These are phyloP conservation scores for Zalaria obscura DNA, from an alignment of 2,329 filamentous ascomycete genomes.

Conservation along the genomic window DNA sequence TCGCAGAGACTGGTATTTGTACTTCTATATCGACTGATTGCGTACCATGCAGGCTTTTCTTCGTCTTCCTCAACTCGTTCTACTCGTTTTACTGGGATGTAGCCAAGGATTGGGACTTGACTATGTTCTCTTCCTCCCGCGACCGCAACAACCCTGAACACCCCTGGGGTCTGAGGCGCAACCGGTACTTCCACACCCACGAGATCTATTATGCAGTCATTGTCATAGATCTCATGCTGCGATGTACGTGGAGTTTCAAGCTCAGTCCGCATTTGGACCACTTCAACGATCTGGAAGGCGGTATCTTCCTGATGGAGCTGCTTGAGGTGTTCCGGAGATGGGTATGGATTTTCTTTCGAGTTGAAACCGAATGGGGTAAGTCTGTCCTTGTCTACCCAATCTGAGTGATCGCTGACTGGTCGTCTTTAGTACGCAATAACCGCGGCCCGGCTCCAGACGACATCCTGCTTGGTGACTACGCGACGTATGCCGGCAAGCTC, in stretches of 20 bases:
- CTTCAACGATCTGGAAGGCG: slow-evolving; percentile 74
- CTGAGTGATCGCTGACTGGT: slow-evolving; percentile 2
- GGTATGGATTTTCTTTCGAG: slow-evolving; percentile 94
- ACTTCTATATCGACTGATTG: background rate
- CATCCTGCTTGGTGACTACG: slow-evolving; percentile 59
- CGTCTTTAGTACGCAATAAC: slow-evolving; percentile 35
- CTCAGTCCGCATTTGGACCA: slow-evolving; percentile 69
- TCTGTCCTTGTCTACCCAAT: background rate
- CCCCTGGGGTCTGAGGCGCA: slow-evolving; percentile 62
- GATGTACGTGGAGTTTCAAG: slow-evolving; percentile 87
- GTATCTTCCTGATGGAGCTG: slow-evolving; percentile 76
- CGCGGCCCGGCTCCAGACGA: slow-evolving; percentile 48
- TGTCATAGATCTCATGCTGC: slow-evolving; percentile 60
- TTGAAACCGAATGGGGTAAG: slow-evolving; percentile 72
- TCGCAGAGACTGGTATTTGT: too few relatives aligned
- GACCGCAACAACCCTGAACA: slow-evolving; percentile 50
- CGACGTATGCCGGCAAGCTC: slow-evolving; percentile 38
- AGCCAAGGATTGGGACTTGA: slow-evolving; percentile 90
- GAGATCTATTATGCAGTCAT: slow-evolving; percentile 75
- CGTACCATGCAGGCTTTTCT: slow-evolving; percentile 46
- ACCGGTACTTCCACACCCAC: slow-evolving; percentile 57
- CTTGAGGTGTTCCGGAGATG: slow-evolving; percentile 79
- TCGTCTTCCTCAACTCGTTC: slow-evolving; percentile 67
- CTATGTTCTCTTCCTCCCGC: slow-evolving; percentile 49
- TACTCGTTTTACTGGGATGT: slow-evolving; percentile 99